Evolutionary conservation across 352 stramenopile genomes (phyloP).

Genomic region (Pythium aphanidermatum): DNA sequence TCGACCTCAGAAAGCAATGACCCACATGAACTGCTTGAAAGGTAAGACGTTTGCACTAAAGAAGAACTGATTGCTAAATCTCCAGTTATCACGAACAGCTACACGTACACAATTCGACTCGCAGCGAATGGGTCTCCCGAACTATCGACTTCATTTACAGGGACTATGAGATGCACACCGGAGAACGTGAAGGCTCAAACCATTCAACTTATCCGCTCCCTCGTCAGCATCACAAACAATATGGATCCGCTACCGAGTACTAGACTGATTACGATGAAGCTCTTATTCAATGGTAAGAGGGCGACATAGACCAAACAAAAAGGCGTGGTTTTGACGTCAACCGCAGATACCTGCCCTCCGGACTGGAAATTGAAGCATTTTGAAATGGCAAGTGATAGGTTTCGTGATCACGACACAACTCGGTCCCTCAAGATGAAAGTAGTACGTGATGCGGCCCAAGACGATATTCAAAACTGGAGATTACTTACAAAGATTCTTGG

Average conservation of each 20-base stretch:
- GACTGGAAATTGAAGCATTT: slow-evolving; percentile 38
- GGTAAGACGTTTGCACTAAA: slow-evolving; percentile 10
- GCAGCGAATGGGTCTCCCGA: slow-evolving; percentile 8
- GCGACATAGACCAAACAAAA: neutral
- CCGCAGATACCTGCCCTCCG: slow-evolving; percentile 16
- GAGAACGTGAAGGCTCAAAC: slow-evolving; percentile 35
- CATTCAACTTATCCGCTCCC: slow-evolving; percentile 37
- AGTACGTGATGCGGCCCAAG: slow-evolving; percentile 3
- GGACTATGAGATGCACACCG: slow-evolving; percentile 21
- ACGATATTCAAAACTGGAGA: neutral
- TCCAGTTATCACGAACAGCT: too few relatives aligned
- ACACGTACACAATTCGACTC: slow-evolving; percentile 34
- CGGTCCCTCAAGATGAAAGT: slow-evolving; percentile 26
- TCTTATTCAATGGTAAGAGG: slow-evolving; percentile 29
- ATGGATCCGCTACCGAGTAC: slow-evolving; percentile 28
- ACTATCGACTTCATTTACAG: slow-evolving; percentile 29
- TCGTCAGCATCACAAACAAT: slow-evolving; percentile 39
- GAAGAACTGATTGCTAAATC: neutral
- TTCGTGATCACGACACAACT: slow-evolving; percentile 11
- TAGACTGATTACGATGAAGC: slow-evolving; percentile 37
- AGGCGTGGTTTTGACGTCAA: too few relatives aligned
- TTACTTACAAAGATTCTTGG: neutral
- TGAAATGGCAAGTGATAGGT: slow-evolving; percentile 5
- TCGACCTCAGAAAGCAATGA: slow-evolving; percentile 13
- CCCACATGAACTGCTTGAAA: slow-evolving; percentile 28